phyloP scores from a whole-genome alignment of 192 early-diverging fungal species.

The Backusella luteola region DNA sequence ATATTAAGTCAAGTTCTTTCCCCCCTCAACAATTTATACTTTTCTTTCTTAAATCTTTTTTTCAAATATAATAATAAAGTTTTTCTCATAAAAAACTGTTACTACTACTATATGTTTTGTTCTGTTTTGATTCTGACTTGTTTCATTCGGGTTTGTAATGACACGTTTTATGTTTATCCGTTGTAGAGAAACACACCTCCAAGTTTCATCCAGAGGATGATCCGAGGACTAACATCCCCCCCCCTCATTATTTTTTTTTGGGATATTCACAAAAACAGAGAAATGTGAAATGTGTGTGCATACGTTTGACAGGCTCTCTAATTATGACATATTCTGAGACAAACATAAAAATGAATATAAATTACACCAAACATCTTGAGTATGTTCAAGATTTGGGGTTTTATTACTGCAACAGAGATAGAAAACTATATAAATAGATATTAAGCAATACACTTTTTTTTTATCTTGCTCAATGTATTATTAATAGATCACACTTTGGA shows the following conservation, averaged over 20 bases:
- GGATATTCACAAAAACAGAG: background rate
- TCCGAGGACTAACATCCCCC: too few species aligned
- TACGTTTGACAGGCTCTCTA: background rate
- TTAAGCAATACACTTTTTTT: background rate
- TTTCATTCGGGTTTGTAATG: background rate
- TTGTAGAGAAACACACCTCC: background rate
- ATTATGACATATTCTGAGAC: background rate
- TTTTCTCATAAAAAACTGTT: background rate
- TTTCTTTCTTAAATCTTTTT: too few species aligned
- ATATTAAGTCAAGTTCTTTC: background rate
- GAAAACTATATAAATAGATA: background rate
- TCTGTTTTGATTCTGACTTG: constrained; percentile 6
- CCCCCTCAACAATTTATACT: background rate
- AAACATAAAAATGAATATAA: background rate
- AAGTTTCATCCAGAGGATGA: background rate
- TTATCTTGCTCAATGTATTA: background rate
- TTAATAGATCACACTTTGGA: too few species aligned
- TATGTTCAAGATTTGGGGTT: too few species aligned
- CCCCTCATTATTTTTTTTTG: background rate
- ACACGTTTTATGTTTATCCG: background rate
- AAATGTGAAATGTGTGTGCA: background rate
- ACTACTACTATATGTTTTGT: background rate
- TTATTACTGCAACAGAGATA: background rate
- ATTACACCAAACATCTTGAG: background rate
- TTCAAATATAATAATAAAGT: background rate